Evolutionary conservation across 768 basidiomycete genomes (phyloP).

Genomic region (Hericium alpestre): DNA sequence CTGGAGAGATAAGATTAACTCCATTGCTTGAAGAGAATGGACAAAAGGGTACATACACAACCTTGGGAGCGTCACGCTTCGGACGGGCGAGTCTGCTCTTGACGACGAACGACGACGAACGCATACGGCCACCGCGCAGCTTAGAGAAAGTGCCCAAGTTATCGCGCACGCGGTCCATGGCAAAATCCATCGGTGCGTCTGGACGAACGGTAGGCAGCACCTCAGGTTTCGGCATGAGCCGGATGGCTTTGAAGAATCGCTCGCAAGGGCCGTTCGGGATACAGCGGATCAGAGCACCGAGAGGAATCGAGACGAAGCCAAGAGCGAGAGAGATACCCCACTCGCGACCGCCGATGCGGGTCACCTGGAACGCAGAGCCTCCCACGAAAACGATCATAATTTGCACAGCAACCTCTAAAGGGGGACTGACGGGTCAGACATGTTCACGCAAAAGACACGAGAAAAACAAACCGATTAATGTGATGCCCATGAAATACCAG

Average conservation of each 20-base stretch:
- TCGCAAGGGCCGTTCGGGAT: conserved; percentile 78
- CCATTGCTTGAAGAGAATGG: conserved; percentile 8
- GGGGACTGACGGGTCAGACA: background rate
- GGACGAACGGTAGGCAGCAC: conserved; percentile 53
- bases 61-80: conserved; percentile 33
- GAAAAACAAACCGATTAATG: conserved; percentile 58
- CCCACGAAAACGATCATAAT: conserved; percentile 86
- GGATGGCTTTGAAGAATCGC: conserved; percentile 39
- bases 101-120: conserved; percentile 75
- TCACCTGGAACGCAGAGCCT: conserved; percentile 85
- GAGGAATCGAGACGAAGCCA: conserved; percentile 78
- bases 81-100: conserved; percentile 61
- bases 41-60: conserved; percentile 32
- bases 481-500: conserved; percentile 76
- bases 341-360: conserved; percentile 63
- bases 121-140: conserved; percentile 80
- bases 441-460: background rate
- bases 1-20: conserved; percentile 29
- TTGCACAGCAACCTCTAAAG: conserved; percentile 76
- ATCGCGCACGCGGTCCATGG: conserved; percentile 74
- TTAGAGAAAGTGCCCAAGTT: conserved; percentile 76
- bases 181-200: conserved; percentile 61
- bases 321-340: conserved; percentile 92
- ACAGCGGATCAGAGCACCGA: conserved; percentile 71
- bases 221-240: conserved; percentile 55